A percentile compares a stretch with the other conserved stretches of the same genome.
Evolutionary conservation across 2,329 filamentous ascomycete species (phyloP).

Genomic region (Pyrenochaeta sp.): DNA sequence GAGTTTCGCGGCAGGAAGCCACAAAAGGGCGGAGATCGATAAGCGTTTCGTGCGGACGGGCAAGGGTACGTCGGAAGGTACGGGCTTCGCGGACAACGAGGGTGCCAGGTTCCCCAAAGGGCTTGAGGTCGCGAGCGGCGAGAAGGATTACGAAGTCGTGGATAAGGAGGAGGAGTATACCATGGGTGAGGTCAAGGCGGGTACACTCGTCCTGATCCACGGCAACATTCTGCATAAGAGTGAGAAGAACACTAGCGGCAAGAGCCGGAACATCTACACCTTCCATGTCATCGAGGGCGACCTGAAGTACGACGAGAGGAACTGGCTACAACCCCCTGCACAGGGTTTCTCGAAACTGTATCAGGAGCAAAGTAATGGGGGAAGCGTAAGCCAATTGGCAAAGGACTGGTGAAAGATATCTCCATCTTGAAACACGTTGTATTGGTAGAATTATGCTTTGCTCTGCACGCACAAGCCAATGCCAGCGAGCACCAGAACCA

Average conservation of each 20-base stretch:
- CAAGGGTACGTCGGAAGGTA: slow-evolving; percentile 43
- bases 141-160: slow-evolving; percentile 28
- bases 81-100: slow-evolving; percentile 66
- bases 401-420: slow-evolving; percentile 21
- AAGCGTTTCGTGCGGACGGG: slow-evolving; percentile 76
- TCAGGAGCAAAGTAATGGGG: slow-evolving; percentile 8
- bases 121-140: slow-evolving; percentile 48
- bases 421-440: neutral
- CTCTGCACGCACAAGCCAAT: slow-evolving; percentile 83
- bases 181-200: slow-evolving; percentile 86
- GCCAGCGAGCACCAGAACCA: slow-evolving; percentile 78
- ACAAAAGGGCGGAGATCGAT: slow-evolving; percentile 73
- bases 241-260: slow-evolving; percentile 85
- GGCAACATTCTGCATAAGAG: slow-evolving; percentile 96
- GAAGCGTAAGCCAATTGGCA: slow-evolving; percentile 3
- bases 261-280: slow-evolving; percentile 93
- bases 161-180: slow-evolving; percentile 68
- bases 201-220: slow-evolving; percentile 90
- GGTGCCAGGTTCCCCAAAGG: slow-evolving; percentile 68
- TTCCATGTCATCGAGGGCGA: slow-evolving; percentile 95
- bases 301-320: slow-evolving; percentile 79
- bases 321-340: slow-evolving; percentile 89
- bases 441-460: slow-evolving; percentile 41
- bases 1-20: slow-evolving; percentile 83
- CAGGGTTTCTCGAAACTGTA: slow-evolving; percentile 79